Conservation (phyloP, 2,329 filamentous ascomycete species). For the Fusarium cicatricum region DNA sequence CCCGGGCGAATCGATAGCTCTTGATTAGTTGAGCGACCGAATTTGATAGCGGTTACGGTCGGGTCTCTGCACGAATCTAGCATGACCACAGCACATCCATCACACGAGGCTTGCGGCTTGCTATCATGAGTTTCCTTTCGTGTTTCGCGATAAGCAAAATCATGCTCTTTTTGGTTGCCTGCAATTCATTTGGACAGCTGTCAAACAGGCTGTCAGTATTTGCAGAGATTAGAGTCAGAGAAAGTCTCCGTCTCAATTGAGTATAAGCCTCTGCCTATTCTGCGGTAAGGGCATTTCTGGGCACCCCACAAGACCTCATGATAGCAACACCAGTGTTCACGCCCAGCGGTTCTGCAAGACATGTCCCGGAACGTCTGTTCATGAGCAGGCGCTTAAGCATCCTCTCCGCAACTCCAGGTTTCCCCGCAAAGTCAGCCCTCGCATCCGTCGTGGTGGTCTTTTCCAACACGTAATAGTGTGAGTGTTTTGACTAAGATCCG, state of each 20-base stretch:
- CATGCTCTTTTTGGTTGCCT: not conserved
- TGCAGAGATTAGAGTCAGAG: slow-evolving; percentile 6
- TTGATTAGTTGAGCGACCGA: slow-evolving; percentile 14
- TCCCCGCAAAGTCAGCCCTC: slow-evolving; percentile 39
- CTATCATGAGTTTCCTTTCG: slow-evolving; percentile 1
- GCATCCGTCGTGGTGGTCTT: slow-evolving; percentile 24
- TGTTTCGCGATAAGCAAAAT: not conserved
- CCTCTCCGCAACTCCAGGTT: slow-evolving; percentile 39
- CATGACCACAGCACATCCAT: slow-evolving; percentile 7
- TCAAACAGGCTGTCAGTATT: not conserved
- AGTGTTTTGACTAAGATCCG: slow-evolving; percentile 37
- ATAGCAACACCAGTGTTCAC: slow-evolving; percentile 21
- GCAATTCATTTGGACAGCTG: not conserved
- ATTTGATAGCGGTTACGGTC: slow-evolving; percentile 27
- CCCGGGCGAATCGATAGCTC: slow-evolving; percentile 25
- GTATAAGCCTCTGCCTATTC: slow-evolving; percentile 17
- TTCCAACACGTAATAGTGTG: slow-evolving; percentile 41
- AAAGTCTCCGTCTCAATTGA: slow-evolving; percentile 20
- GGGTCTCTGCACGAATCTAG: slow-evolving; percentile 8
- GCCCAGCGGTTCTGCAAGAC: slow-evolving; percentile 6
- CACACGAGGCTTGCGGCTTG: slow-evolving; percentile 1
- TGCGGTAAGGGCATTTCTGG: not conserved
- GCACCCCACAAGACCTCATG: slow-evolving; percentile 15
- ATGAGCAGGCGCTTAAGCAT: slow-evolving; percentile 9
- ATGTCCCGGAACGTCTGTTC: slow-evolving; percentile 17